Percentiles rank a stretch among this genome's conserved stretches.
Conservation (phyloP, 1,284 basidiomycete genomes). For the Fomitopsis schrenkii region DNA sequence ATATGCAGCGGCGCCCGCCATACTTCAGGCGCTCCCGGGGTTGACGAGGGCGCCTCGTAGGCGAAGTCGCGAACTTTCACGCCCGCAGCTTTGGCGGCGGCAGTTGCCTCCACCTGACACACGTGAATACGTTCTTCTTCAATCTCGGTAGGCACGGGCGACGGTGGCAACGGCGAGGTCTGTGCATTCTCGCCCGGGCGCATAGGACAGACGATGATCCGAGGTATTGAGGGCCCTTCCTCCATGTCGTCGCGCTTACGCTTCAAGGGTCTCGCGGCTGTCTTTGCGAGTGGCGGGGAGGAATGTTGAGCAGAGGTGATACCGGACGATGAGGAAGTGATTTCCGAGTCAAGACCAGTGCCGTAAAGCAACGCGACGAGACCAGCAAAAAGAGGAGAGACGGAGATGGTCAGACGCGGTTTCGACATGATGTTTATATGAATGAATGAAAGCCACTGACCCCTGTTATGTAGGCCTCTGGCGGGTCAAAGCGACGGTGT, state of each 20-base stretch:
- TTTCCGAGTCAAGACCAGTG: background rate
- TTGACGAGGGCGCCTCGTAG: conserved; percentile 17
- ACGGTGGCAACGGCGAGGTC: conserved; percentile 16
- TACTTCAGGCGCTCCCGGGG: conserved; percentile 15
- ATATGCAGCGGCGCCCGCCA: conserved; percentile 18
- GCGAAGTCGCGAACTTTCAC: conserved; percentile 54
- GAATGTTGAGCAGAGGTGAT: background rate
- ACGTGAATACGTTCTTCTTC: conserved; percentile 17
- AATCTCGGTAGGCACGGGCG: conserved; percentile 38
- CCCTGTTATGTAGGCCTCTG: background rate
- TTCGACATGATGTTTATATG: background rate
- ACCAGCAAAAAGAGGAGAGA: background rate
- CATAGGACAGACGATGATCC: conserved; percentile 11
- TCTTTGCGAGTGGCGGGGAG: background rate
- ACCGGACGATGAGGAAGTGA: background rate
- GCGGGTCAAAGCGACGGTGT: background rate
- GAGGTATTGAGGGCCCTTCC: background rate
- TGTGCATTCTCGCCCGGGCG: too few relatives aligned
- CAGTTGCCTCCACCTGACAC: conserved; percentile 28
- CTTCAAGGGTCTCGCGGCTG: conserved; percentile 7
- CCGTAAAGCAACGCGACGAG: background rate
- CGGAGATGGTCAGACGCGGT: background rate
- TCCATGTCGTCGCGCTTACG: conserved; percentile 14
- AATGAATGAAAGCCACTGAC: background rate
- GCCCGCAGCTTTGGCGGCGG: conserved; percentile 30